Percentiles rank a stretch among this genome's conserved stretches.
These are phyloP conservation scores for Blastomyces gilchristii DNA, from an alignment of 2,329 filamentous ascomycete genomes.

Conservation along the genomic window DNA sequence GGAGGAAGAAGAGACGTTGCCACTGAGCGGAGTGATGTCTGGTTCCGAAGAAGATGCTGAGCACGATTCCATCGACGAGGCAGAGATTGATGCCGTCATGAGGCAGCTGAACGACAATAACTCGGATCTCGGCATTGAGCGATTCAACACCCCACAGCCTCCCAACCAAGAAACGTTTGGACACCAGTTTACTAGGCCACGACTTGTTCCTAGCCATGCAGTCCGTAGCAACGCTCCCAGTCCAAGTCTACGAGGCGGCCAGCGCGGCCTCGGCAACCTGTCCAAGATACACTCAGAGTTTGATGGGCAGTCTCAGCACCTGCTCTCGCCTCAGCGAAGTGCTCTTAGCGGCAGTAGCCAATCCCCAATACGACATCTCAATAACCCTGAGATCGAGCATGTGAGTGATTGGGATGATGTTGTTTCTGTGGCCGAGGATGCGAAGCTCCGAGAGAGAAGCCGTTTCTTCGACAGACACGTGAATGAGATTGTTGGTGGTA, in stretches of 20 bases:
- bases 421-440: conserved; percentile 71
- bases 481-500: conserved; percentile 68
- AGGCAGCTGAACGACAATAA: conserved; percentile 65
- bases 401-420: conserved; percentile 88
- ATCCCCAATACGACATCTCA: conserved; percentile 52
- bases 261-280: conserved; percentile 38
- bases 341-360: conserved; percentile 43
- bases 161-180: conserved; percentile 9
- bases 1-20: conserved; percentile 7
- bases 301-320: conserved; percentile 33
- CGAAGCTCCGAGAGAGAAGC: conserved; percentile 69
- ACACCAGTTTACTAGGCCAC: conserved; percentile 8
- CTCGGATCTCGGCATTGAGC: conserved; percentile 64
- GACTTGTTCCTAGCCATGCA: conserved; percentile 11
- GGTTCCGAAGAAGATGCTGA: conserved; percentile 18
- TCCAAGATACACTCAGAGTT: conserved; percentile 29
- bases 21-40: conserved; percentile 1
- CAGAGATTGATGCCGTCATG: conserved; percentile 92
- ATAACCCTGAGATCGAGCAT: conserved; percentile 51
- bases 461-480: conserved; percentile 87
- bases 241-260: conserved; percentile 54
- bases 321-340: conserved; percentile 53
- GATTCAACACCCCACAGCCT: conserved; percentile 31
- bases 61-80: conserved; percentile 29
- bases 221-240: conserved; percentile 62